Base-by-base conservation (phyloP, 345 rosid genomes). In the Excoecaria agallocha region DNA sequence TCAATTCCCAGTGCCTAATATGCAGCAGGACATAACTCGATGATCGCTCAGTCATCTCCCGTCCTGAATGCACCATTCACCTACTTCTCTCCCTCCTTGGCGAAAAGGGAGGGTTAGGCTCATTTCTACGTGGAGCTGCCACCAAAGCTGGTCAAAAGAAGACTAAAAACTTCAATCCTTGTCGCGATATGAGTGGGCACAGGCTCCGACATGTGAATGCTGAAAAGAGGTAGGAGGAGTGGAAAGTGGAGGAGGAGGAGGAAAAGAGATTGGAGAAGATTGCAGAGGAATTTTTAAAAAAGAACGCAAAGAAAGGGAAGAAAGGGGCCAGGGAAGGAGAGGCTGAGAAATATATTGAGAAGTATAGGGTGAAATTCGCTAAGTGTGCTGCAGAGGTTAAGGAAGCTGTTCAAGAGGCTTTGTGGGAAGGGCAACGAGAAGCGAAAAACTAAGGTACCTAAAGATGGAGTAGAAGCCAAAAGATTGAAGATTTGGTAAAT, bases 101-200 rank as follows among this genome's bases (percentile, higher is more conserved):
- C 57, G 99, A 97, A 11, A 95, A 95, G 79, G 97, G 99, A 25
- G 99, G 99, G 8, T 95, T 95, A 59, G 98, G 99, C 0, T 95
- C 99, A 55, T 82, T 95, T 43, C 93, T 95, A 38, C 93, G 98
- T 25, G 99, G 99, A 43, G 96, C 98, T n/a, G 99, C 93, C 70
- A 89, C 93, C 30, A 93, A 95, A 75, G 96, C 98, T 7, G 99
- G 99, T 20, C 98, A 93, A 82, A 95, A 93, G 89, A 95, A 95
- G 86, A 90, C 97, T 1, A 93, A 87, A 71, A 95, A 95, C 79
- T 91, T 95, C 76, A 97, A 90, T 65, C 98, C 99, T 20, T 95
- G 99, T 73, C 86, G 98, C 17, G 99, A 91, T 68, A 93, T 95
- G 98, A 95, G 97, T 72, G 99, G 99, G 8, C 78, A 96, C 83